Conservation (phyloP, 495 filamentous ascomycete genomes). For the Neurospora sp. region DNA sequence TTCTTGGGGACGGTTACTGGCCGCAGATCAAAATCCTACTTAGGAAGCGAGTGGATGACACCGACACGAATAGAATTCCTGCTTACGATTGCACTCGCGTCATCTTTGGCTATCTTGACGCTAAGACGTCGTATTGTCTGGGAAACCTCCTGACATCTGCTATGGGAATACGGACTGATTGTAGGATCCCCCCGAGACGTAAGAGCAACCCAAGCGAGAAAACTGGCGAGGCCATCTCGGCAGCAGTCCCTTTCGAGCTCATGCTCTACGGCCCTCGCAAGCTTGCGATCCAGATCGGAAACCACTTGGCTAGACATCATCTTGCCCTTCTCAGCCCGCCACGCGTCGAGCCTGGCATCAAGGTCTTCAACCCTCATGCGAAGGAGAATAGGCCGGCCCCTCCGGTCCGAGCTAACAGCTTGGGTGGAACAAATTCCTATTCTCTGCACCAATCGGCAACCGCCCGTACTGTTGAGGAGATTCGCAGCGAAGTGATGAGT, state of each 20-base stretch:
- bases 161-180: conserved; percentile 52
- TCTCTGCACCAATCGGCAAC: conserved; percentile 13
- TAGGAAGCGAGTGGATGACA: conserved; percentile 41
- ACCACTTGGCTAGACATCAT: conserved; percentile 50
- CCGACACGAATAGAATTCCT: conserved; percentile 44
- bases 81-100: conserved; percentile 60
- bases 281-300: conserved; percentile 51
- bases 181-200: conserved; percentile 52
- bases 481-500: conserved; percentile 68
- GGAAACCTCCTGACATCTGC: conserved; percentile 57
- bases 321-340: conserved; percentile 55
- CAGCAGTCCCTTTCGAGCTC: conserved; percentile 50
- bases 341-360: conserved; percentile 52
- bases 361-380: conserved; percentile 54
- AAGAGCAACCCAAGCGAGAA: conserved; percentile 42
- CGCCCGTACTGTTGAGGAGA: conserved; percentile 66
- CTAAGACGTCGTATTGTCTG: conserved; percentile 55
- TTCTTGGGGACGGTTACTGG: conserved; percentile 47
- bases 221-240: conserved; percentile 37
- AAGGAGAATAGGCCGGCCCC: conserved; percentile 34
- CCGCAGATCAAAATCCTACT: conserved; percentile 63
- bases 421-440: conserved; percentile 5
- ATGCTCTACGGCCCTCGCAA: conserved; percentile 74
- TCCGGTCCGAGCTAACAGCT: conserved; percentile 10
- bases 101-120: conserved; percentile 66